phyloP scores from a whole-genome alignment of 2,329 filamentous ascomycete genomes.

The Tolypocladium guangdongense region DNA sequence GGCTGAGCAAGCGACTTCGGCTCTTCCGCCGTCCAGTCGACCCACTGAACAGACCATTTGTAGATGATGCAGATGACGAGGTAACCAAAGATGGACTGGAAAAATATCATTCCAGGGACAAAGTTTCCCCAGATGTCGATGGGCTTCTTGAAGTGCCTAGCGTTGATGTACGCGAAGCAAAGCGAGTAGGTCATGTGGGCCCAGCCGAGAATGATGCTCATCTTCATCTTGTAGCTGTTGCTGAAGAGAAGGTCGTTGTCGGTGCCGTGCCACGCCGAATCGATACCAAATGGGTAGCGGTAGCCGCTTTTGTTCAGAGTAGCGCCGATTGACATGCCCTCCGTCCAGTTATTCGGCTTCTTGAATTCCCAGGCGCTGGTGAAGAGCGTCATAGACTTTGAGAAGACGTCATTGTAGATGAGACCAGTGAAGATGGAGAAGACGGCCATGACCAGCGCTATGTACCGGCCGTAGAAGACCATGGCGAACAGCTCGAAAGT shows the following conservation, averaged over 20 bases:
- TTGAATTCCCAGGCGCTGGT: conserved; percentile 79
- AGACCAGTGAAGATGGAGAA: conserved; percentile 97
- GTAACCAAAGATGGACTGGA: conserved; percentile 98
- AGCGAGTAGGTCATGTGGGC: conserved; percentile 98
- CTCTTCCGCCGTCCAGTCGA: conserved; percentile 21
- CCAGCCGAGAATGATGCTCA: conserved; percentile 96
- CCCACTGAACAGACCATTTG: conserved; percentile 94
- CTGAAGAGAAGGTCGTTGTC: conserved; percentile 92
- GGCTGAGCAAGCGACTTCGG: conserved; percentile 41
- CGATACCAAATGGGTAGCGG: conserved; percentile 89
- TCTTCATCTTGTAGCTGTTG: conserved; percentile 99
- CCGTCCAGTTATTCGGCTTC: conserved; percentile 54
- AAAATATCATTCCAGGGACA: conserved; percentile 96
- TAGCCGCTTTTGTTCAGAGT: conserved; percentile 58
- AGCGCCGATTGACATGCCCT: conserved; percentile 54
- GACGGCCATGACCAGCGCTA: conserved; percentile 94
- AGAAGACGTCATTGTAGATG: conserved; percentile 97
- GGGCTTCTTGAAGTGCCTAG: conserved; percentile 84
- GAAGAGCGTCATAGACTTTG: conserved; percentile 82
- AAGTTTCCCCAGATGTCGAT: conserved; percentile 98
- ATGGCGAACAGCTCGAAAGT: conserved; percentile 90
- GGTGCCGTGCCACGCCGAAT: conserved; percentile 92
- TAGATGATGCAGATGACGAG: conserved; percentile 88
- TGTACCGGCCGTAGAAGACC: conserved; percentile 98
- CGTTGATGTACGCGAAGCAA: conserved; percentile 86